phyloP scores from a whole-genome alignment of 371 early-diverging fungal genomes.

The Funneliformis caledonium region DNA sequence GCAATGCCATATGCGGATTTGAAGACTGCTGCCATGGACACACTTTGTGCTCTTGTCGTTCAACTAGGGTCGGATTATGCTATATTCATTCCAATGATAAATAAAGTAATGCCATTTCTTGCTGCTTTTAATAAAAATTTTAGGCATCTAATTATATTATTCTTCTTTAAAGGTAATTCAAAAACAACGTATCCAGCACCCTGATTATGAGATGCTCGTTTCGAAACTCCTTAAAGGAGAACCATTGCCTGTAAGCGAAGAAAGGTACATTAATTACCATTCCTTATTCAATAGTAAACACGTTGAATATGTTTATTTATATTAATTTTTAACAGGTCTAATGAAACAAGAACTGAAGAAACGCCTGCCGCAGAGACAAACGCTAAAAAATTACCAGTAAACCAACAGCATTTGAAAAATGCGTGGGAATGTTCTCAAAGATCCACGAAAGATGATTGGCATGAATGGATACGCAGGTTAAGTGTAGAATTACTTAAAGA shows the following conservation, averaged over 20 bases:
- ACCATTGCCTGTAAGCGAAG: conserved; percentile 58
- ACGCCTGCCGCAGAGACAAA: conserved; percentile 49
- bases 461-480: conserved; percentile 93
- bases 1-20: conserved; percentile 65
- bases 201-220: conserved; percentile 74
- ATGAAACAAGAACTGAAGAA: conserved; percentile 43
- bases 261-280: conserved; percentile 12
- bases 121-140: not conserved
- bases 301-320: not conserved
- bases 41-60: conserved; percentile 82
- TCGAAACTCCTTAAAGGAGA: conserved; percentile 79
- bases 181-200: conserved; percentile 69
- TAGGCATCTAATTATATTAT: not conserved
- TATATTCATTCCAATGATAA: conserved; percentile 88
- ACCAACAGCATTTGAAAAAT: conserved; percentile 85
- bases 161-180: conserved; percentile 55
- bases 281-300: not conserved
- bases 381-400: conserved; percentile 79
- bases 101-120: conserved; percentile 59
- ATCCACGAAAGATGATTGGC: conserved; percentile 95
- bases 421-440: conserved; percentile 94
- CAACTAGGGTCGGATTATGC: conserved; percentile 89
- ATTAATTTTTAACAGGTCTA: conserved; percentile 41
- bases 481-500: conserved; percentile 94
- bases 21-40: conserved; percentile 76